Conservation (phyloP, 2,329 filamentous ascomycete genomes). For the Shiraia bambusicola region DNA sequence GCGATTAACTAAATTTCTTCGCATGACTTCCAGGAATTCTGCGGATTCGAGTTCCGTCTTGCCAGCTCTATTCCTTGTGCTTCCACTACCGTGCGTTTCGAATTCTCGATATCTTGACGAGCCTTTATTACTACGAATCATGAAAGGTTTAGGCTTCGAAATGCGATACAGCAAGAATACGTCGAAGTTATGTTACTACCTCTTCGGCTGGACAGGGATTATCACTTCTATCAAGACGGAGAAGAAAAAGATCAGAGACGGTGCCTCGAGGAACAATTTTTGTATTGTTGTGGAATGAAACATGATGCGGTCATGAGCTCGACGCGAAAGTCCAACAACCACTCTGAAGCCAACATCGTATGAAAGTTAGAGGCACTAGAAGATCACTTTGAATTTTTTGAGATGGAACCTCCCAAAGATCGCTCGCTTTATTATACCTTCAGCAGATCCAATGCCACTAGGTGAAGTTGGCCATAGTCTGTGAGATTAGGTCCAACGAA, state of each 20-base stretch:
- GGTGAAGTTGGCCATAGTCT: too few relatives aligned
- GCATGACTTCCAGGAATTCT: slow-evolving; percentile 5
- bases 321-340: too few relatives aligned
- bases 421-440: too few relatives aligned
- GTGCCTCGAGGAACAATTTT: slow-evolving; percentile 84
- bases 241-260: slow-evolving; percentile 77
- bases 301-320: too few relatives aligned
- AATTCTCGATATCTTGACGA: slow-evolving; percentile 92
- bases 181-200: slow-evolving; percentile 81
- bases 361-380: too few relatives aligned
- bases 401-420: too few relatives aligned
- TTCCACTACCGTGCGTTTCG: slow-evolving; percentile 81
- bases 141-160: slow-evolving; percentile 74
- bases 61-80: slow-evolving; percentile 80
- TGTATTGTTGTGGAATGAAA: slow-evolving; percentile 65
- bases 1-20: slow-evolving; percentile 39
- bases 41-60: slow-evolving; percentile 17
- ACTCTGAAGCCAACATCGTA: too few relatives aligned
- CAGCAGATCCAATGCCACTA: too few relatives aligned
- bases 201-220: slow-evolving; percentile 65
- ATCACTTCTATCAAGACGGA: slow-evolving; percentile 51
- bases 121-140: slow-evolving; percentile 66
- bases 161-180: slow-evolving; percentile 69
- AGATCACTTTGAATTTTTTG: too few relatives aligned
- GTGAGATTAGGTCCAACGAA: too few relatives aligned